Percentiles rank a stretch among this genome's conserved stretches.
Conservation (phyloP, 2,329 filamentous ascomycete genomes). For the Boeremia lycopersici region DNA sequence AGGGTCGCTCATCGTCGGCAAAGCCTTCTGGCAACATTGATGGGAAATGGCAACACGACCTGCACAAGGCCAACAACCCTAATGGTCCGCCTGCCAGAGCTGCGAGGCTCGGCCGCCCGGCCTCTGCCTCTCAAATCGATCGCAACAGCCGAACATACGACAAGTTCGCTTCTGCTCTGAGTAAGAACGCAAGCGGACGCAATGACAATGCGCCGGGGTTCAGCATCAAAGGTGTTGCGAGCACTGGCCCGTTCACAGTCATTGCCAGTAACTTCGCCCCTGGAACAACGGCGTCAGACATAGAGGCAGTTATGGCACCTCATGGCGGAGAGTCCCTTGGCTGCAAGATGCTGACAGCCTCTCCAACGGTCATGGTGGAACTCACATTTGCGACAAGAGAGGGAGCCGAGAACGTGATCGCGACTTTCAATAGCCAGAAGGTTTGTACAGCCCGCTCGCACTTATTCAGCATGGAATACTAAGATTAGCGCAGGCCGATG, state of each 20-base stretch:
- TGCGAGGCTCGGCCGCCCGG: constrained; percentile 42
- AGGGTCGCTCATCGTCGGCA: constrained; percentile 59
- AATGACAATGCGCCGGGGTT: constrained; percentile 55
- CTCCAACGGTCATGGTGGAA: constrained; percentile 77
- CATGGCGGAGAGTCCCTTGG: constrained; percentile 69
- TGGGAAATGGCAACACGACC: constrained; percentile 73
- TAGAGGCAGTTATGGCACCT: constrained; percentile 79
- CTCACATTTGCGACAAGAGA: constrained; percentile 74
- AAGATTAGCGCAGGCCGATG: constrained; percentile 68
- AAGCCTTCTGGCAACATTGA: constrained; percentile 63
- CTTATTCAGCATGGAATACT: neutral
- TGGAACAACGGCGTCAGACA: constrained; percentile 80
- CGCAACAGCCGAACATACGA: constrained; percentile 51
- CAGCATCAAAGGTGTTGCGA: constrained; percentile 69
- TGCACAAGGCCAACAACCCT: constrained; percentile 59
- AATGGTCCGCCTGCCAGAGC: constrained; percentile 42
- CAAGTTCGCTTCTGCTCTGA: constrained; percentile 47
- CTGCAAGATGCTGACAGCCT: constrained; percentile 70
- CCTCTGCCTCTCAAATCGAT: constrained; percentile 49
- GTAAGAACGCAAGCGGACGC: constrained; percentile 33
- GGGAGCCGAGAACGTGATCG: constrained; percentile 75
- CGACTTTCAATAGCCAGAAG: constrained; percentile 78
- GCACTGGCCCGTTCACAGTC: constrained; percentile 70
- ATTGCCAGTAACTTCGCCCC: constrained; percentile 82
- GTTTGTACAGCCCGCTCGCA: constrained; percentile 53